Evolutionary conservation across 768 basidiomycete genomes (phyloP).

Genomic region (Tylopilus cervinicoccineus): DNA sequence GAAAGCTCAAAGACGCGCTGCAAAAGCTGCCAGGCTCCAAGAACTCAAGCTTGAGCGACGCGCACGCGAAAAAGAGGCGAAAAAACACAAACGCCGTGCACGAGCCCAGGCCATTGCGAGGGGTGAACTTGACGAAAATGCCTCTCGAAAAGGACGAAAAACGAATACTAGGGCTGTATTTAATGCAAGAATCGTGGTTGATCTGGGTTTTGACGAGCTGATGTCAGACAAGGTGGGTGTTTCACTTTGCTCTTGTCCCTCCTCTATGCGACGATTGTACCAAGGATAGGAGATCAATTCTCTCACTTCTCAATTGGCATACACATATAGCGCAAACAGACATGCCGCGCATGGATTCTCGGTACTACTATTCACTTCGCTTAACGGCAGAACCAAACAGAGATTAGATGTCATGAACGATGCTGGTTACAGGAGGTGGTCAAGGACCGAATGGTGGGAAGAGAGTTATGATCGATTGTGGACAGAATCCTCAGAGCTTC

Average conservation of each 20-base stretch:
- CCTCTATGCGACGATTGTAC: conserved; percentile 9
- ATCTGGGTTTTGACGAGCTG: conserved; percentile 88
- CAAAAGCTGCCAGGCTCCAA: conserved; percentile 63
- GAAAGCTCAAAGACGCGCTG: conserved; percentile 71
- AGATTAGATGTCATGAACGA: conserved; percentile 64
- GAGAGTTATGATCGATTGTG: conserved; percentile 72
- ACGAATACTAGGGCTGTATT: conserved; percentile 41
- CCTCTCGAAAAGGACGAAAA: conserved; percentile 16
- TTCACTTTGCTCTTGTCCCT: conserved; percentile 12
- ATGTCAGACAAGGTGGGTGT: conserved; percentile 87
- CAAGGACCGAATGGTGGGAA: conserved; percentile 77
- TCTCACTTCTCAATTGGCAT: conserved; percentile 86
- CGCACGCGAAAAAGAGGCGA: conserved; percentile 70
- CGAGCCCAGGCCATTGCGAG: conserved; percentile 45
- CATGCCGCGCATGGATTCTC: conserved; percentile 64
- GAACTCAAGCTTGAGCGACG: conserved; percentile 71
- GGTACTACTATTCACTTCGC: conserved; percentile 74
- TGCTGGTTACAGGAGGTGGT: conserved; percentile 76
- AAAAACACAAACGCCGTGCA: conserved; percentile 67
- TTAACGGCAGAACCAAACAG: conserved; percentile 64
- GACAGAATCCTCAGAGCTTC: conserved; percentile 29
- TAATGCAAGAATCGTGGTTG: conserved; percentile 70
- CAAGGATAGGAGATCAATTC: conserved; percentile 79
- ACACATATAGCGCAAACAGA: conserved; percentile 86
- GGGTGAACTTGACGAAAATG: conserved; percentile 43